Conservation (phyloP, 495 filamentous ascomycete species). For the Corynascus novoguineensis region DNA sequence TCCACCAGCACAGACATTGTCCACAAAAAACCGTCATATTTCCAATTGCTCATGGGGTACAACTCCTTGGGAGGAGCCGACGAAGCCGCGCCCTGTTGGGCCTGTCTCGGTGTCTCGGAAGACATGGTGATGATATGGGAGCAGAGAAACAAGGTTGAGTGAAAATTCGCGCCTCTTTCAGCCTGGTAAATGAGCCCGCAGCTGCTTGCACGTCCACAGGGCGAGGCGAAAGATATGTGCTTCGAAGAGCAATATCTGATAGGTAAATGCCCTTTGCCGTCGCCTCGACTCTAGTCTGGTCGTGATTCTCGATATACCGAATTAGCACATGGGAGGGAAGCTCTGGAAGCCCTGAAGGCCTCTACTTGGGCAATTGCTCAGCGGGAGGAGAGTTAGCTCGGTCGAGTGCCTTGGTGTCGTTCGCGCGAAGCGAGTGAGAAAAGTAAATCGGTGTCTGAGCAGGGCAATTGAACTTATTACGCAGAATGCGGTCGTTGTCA, state of each 20-base stretch:
- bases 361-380: neutral
- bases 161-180: neutral
- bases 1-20: conserved; percentile 79
- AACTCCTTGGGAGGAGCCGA: conserved; percentile 46
- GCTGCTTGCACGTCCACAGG: too few species aligned
- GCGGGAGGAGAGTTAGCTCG: neutral
- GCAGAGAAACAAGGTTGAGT: neutral
- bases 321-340: neutral
- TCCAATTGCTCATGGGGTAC: conserved; percentile 63
- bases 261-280: neutral
- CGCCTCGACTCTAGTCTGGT: too few species aligned
- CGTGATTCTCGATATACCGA: neutral
- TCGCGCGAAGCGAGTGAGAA: neutral
- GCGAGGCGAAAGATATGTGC: too few species aligned
- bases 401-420: neutral
- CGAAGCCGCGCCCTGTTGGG: conserved; percentile 24
- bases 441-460: neutral
- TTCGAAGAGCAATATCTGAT: neutral
- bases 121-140: conserved; percentile 16
- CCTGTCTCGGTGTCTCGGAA: conserved; percentile 7
- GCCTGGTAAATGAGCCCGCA: neutral
- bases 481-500: neutral
- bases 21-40: conserved; percentile 80
- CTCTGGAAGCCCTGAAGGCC: neutral
- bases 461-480: neutral